phyloP scores from a whole-genome alignment of 129 eudicot genomes.

The Ambrosia artemisiifolia region DNA sequence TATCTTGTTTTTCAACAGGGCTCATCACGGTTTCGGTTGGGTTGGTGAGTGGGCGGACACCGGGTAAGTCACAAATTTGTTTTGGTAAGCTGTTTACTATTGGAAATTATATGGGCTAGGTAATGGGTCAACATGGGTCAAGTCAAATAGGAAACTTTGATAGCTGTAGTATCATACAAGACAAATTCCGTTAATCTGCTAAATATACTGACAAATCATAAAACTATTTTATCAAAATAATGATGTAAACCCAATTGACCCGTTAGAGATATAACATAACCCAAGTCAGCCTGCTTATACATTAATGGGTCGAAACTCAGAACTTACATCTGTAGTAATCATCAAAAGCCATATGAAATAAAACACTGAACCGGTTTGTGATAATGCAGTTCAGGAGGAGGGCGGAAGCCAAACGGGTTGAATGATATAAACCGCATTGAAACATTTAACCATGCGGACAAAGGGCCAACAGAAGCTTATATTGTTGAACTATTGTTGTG shows the following conservation, averaged over 20 bases:
- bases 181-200: background rate
- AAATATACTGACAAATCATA: background rate
- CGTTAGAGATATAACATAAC: background rate
- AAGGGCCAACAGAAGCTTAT: conserved; percentile 56
- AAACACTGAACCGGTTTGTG: conserved; percentile 4
- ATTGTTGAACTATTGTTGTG: conserved; percentile 58
- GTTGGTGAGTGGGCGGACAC: conserved; percentile 93
- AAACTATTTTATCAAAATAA: background rate
- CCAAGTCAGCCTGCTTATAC: background rate
- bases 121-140: background rate
- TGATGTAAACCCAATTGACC: background rate
- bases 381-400: conserved; percentile 61
- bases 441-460: conserved; percentile 85
- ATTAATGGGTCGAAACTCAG: background rate
- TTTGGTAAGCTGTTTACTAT: background rate
- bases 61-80: conserved; percentile 47
- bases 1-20: conserved; percentile 40
- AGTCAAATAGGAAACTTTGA: background rate
- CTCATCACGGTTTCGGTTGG: conserved; percentile 97
- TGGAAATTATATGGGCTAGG: background rate
- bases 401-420: conserved; percentile 46
- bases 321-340: too few species aligned
- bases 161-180: background rate
- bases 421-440: conserved; percentile 51
- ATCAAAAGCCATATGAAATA: background rate